Evolutionary conservation across 495 filamentous ascomycete species (phyloP), one percentile per base, ranked within the genome.

Genomic region (Trichoderma reesei): DNA sequence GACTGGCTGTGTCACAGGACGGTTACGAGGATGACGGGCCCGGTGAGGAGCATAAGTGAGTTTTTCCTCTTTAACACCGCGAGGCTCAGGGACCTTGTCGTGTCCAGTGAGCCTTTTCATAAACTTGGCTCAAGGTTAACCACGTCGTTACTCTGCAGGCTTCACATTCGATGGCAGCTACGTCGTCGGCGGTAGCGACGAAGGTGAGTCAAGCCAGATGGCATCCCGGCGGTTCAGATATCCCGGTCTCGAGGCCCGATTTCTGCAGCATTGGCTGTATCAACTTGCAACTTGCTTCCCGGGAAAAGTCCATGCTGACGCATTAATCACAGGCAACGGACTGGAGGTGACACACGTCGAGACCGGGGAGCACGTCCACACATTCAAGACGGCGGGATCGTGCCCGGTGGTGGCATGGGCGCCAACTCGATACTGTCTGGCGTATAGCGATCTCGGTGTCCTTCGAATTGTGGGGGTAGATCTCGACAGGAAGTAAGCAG

Each of bases 141-240:
- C n/a, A 18, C 34, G 39, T 2, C 10, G 34, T 18, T 11, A 1
- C 33, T 13, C 39, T 36, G 13, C 62, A 77, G 79, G 79, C 48
- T 98, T 96, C 76, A 90, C 86, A 59, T 98, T 91, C 69, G 95
- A 96, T 70, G 92, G 94, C 2, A 87, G 88, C 60, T 98, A 89
- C 73, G 77, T 98, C 34, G 86, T 88, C 20, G 92, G 88, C 11
- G 91, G 90, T 13, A 89, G 88, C 66, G 91, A 96, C 69, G 91
- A 96, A 75, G 85, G 87, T 74, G 72, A 61, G 81, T 68, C 39
- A n/a, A 65, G 73, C 10, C 5, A 31, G 6, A n/a, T 6, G 37
- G 6, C 13, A 56, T 7, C 10, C 26, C 20, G 31, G n/a, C n/a
- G n/a, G n/a, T n/a, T n/a, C 51, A 1, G 14, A 14, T 48, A 18